Conservation (phyloP, 805 yeast genomes). For the Schwanniomyces vanrijiae region DNA sequence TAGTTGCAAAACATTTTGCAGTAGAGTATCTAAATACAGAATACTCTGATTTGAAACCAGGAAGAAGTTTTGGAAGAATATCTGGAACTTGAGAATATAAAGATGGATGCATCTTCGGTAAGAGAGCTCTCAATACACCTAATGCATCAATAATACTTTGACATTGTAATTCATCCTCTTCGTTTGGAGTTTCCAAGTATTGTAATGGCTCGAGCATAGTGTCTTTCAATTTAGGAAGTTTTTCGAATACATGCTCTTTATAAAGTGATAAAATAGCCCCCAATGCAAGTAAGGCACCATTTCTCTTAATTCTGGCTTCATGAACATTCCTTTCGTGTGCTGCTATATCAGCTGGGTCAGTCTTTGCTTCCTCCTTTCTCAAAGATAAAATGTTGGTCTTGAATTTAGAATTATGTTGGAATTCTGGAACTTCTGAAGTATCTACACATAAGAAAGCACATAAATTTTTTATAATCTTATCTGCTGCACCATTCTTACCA, state of each 20-base stretch:
- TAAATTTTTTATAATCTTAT: slow-evolving; percentile 84
- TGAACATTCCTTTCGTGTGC: slow-evolving; percentile 62
- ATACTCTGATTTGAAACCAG: slow-evolving; percentile 61
- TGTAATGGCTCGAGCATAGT: slow-evolving; percentile 67
- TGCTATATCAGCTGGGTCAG: slow-evolving; percentile 61
- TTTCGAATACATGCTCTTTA: slow-evolving; percentile 52
- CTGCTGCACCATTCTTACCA: slow-evolving; percentile 73
- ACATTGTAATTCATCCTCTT: slow-evolving; percentile 52
- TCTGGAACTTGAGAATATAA: slow-evolving; percentile 53
- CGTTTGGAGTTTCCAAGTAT: slow-evolving; percentile 28
- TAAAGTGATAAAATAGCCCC: slow-evolving; percentile 56
- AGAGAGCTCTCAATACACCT: slow-evolving; percentile 74
- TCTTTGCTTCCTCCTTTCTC: slow-evolving; percentile 70
- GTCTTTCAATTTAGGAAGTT: slow-evolving; percentile 65
- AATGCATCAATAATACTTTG: slow-evolving; percentile 84
- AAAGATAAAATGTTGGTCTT: slow-evolving; percentile 66
- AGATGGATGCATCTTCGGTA: slow-evolving; percentile 55
- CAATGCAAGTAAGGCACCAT: slow-evolving; percentile 77
- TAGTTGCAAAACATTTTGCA: slow-evolving; percentile 82
- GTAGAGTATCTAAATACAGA: slow-evolving; percentile 89
- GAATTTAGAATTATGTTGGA: slow-evolving; percentile 58
- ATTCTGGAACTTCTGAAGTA: slow-evolving; percentile 94
- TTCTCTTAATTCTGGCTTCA: slow-evolving; percentile 76
- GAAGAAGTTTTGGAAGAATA: slow-evolving; percentile 42
- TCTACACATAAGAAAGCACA: slow-evolving; percentile 95